Conservation (phyloP, 257 asterid genomes). For the Henckelia pumila region DNA sequence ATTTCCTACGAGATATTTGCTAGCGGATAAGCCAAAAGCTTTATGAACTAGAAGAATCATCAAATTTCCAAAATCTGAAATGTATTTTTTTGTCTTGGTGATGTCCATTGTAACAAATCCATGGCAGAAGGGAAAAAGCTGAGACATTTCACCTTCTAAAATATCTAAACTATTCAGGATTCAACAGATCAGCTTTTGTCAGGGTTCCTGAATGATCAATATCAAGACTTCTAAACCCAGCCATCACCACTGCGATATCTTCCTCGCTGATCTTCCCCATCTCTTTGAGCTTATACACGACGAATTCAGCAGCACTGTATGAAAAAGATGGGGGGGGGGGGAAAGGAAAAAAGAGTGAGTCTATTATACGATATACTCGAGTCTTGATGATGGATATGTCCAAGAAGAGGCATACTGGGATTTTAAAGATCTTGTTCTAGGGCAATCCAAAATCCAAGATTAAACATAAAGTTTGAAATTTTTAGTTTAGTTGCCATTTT, state of each 20-base stretch:
- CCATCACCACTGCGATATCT: constrained; percentile 63
- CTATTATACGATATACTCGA: neutral
- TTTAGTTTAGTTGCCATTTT: no score
- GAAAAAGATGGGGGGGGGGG: constrained; percentile 1
- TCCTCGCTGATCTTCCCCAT: constrained; percentile 71
- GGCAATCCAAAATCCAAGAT: neutral
- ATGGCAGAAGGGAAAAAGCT: neutral
- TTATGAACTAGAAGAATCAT: no score
- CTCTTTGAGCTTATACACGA: constrained; percentile 73
- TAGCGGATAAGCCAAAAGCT: neutral
- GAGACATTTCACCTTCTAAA: constrained; percentile 6
- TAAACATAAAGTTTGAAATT: neutral
- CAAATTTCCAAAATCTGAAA: neutral
- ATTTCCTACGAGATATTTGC: neutral
- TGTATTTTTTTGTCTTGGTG: neutral
- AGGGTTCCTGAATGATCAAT: constrained; percentile 71
- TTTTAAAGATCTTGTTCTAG: neutral
- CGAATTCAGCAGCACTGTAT: constrained; percentile 64
- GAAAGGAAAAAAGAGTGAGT: neutral
- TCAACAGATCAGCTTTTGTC: constrained; percentile 48
- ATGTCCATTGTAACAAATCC: neutral
- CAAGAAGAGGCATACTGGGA: neutral
- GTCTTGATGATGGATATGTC: neutral
- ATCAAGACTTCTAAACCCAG: constrained; percentile 54
- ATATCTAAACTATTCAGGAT: constrained; percentile 16